These are phyloP conservation scores for Phytophthora pseudosyringae DNA, from an alignment of 352 stramenopile species.

Conservation along the genomic window DNA sequence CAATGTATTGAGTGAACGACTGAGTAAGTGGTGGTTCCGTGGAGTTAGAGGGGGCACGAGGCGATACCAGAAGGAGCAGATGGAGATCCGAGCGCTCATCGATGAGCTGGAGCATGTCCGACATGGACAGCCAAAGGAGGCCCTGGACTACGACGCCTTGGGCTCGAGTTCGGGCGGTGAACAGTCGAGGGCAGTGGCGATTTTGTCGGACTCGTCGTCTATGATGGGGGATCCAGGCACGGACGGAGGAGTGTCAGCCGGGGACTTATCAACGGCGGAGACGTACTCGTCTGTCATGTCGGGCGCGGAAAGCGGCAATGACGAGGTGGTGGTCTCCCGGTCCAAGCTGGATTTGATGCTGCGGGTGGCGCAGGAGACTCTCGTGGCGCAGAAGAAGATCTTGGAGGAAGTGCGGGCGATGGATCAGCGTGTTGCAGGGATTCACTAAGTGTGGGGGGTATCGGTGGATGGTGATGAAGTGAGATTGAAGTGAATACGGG, in stretches of 20 bases:
- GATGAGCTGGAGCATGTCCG: constrained; percentile 63
- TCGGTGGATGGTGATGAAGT: background rate
- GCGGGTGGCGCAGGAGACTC: constrained; percentile 60
- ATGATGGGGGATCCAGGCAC: constrained; percentile 33
- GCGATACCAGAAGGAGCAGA: constrained; percentile 49
- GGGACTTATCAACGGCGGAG: constrained; percentile 39
- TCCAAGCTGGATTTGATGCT: constrained; percentile 66
- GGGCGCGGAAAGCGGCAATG: constrained; percentile 10
- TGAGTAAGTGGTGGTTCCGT: constrained; percentile 10
- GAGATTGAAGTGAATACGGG: background rate
- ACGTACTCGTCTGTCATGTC: constrained; percentile 39
- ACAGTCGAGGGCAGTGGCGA: constrained; percentile 22
- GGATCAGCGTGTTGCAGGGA: constrained; percentile 44
- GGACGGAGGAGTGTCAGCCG: constrained; percentile 32
- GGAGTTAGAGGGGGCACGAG: constrained; percentile 27
- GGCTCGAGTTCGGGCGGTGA: constrained; percentile 19
- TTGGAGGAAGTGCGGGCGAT: constrained; percentile 63
- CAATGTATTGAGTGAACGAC: background rate
- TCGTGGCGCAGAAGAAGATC: constrained; percentile 65
- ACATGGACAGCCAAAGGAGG: constrained; percentile 22
- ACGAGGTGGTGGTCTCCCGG: constrained; percentile 52
- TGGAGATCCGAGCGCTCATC: constrained; percentile 65
- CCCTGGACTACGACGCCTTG: constrained; percentile 34
- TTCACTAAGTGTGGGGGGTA: constrained; percentile 16
- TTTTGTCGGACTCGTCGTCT: constrained; percentile 39